Evolutionary conservation across 1,284 basidiomycete species (phyloP), one percentile per base, ranked within the genome.

Genomic region (Trametes hirsuta): DNA sequence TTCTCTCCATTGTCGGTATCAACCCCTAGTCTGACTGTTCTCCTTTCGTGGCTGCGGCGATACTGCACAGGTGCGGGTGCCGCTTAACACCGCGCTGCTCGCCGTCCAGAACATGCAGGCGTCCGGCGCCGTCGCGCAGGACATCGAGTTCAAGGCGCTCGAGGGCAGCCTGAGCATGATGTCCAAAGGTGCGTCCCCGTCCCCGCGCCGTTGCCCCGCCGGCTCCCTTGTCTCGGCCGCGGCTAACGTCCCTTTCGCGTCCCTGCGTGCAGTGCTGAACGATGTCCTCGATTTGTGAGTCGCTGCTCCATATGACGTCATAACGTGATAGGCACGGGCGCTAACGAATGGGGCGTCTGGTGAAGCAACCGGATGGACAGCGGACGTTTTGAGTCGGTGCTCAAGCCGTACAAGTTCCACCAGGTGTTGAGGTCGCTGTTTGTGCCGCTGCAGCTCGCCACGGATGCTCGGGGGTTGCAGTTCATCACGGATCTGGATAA

Each of bases 31-130:
- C 37, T 58, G 58, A 46, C 15, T 6, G 12, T 39, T 11, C 21
- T 41, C 61, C 47, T 66, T 48, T n/a, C 10, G 4, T 36, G 46
- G 47, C 15, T 49, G 51, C 30, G 48, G 56, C 51, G 57, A 44
- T 34, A 18, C 39, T 64, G 52, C 64, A 87, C 84, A 93, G 79
- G 93, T 94, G 71, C 87, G 94, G 65, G 94, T 97, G 47, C 94
- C 95, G 18, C 79, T 97, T 62, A 96, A 97, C 71, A 95, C 93
- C 36, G 94, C 94, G 1, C 76, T 95, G 12, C 79, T 96, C 36
- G 94, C 94, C 0, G 88, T 95, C 9, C 94, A 96, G 75, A 96
- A 97, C 70, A 88, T 96, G 81, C 88, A 90, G 61, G 92, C 91
- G 0, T 85, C 81, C 0, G 83, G 85, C 8, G 80, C 80, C 6